Conservation (phyloP, 2,329 filamentous ascomycete species). For the Ceratocystis ficicola region DNA sequence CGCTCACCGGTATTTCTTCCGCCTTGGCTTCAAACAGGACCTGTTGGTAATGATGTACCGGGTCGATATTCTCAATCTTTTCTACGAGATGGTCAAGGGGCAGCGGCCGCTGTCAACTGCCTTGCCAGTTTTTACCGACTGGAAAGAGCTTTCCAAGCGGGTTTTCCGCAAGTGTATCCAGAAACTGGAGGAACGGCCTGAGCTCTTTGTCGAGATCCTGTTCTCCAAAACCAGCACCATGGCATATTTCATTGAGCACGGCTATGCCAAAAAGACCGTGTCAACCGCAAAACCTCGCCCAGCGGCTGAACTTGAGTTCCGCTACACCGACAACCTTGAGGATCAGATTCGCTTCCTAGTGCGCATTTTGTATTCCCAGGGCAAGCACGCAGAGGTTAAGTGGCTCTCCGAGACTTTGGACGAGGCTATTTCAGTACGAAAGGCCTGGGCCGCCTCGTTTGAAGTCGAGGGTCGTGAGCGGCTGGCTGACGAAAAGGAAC, state of each 20-base stretch:
- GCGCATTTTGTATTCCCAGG: conserved; percentile 65
- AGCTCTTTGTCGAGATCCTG: conserved; percentile 78
- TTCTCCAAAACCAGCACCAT: conserved; percentile 85
- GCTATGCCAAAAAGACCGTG: conserved; percentile 64
- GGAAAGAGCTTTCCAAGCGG: conserved; percentile 80
- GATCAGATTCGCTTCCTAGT: conserved; percentile 71
- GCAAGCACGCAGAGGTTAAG: conserved; percentile 58
- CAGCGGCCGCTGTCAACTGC: conserved; percentile 60
- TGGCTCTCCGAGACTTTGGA: conserved; percentile 68
- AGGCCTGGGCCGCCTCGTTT: conserved; percentile 63
- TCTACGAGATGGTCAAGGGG: conserved; percentile 86
- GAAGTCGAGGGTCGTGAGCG: conserved; percentile 37
- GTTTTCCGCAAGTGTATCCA: conserved; percentile 69
- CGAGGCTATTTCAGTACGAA: conserved; percentile 58
- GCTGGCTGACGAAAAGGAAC: background rate
- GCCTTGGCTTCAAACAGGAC: conserved; percentile 88
- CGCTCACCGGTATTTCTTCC: conserved; percentile 85
- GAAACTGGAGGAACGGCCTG: conserved; percentile 74
- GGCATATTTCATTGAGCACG: conserved; percentile 78
- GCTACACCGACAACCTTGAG: conserved; percentile 53
- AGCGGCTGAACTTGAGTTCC: conserved; percentile 74
- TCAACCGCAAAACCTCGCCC: conserved; percentile 50
- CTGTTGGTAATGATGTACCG: conserved; percentile 79
- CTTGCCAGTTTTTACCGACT: conserved; percentile 64
- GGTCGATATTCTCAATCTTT: conserved; percentile 76